Evolutionary conservation across 2,329 filamentous ascomycete genomes (phyloP).

Genomic region (Diaporthe australafricana): DNA sequence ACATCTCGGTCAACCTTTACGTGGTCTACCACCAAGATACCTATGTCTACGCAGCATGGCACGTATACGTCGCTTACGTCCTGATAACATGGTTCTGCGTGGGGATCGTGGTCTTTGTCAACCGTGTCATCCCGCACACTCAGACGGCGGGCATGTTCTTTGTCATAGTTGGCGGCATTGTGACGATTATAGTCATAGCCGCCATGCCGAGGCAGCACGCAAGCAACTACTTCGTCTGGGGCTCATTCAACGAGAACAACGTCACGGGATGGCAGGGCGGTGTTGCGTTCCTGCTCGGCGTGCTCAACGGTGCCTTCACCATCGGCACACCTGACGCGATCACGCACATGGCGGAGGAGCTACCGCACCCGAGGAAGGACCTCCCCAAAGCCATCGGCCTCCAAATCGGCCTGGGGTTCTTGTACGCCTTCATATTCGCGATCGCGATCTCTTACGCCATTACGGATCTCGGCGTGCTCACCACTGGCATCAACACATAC

Average conservation of each 20-base stretch:
- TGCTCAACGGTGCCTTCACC: slow-evolving; percentile 75
- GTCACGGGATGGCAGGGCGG: slow-evolving; percentile 65
- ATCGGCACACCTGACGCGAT: slow-evolving; percentile 75
- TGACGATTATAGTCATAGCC: slow-evolving; percentile 63
- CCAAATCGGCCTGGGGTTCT: slow-evolving; percentile 58
- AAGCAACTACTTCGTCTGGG: slow-evolving; percentile 65
- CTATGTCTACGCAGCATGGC: slow-evolving; percentile 65
- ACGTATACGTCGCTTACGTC: slow-evolving; percentile 69
- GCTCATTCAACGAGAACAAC: slow-evolving; percentile 58
- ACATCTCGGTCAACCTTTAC: slow-evolving; percentile 72
- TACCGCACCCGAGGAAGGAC: slow-evolving; percentile 59
- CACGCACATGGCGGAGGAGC: slow-evolving; percentile 71
- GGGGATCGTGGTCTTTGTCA: slow-evolving; percentile 65
- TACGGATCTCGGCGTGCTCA: slow-evolving; percentile 64
- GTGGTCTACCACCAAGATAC: slow-evolving; percentile 64
- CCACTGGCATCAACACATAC: slow-evolving; percentile 63
- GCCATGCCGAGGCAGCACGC: slow-evolving; percentile 66
- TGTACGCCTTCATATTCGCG: slow-evolving; percentile 63
- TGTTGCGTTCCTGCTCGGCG: slow-evolving; percentile 73
- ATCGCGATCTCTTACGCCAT: slow-evolving; percentile 66
- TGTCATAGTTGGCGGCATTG: slow-evolving; percentile 62
- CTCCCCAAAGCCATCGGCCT: slow-evolving; percentile 63
- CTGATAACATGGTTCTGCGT: slow-evolving; percentile 66
- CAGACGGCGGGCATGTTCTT: slow-evolving; percentile 65
- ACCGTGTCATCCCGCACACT: slow-evolving; percentile 66